Percentiles rank a stretch among this genome's conserved stretches.
phyloP scores from a whole-genome alignment of 306 rosid species.

The Arachis hypogaea region DNA sequence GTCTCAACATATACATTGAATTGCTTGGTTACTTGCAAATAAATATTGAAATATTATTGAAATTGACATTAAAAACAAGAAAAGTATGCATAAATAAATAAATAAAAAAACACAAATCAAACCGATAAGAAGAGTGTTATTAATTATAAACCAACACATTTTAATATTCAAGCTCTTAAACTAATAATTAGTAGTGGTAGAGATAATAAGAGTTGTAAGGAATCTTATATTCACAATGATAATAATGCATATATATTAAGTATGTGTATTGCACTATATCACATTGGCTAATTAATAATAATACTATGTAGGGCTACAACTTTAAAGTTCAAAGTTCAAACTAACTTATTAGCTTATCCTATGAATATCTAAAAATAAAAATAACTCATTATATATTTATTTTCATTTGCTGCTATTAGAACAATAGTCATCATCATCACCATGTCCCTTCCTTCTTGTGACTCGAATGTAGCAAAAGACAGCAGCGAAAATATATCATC shows the following conservation, averaged over 20 bases:
- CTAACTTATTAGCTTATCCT: too few relatives aligned
- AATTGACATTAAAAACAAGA: background rate
- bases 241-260: background rate
- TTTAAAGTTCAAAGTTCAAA: too few relatives aligned
- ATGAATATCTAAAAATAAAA: background rate
- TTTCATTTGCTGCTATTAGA: too few relatives aligned
- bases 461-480: conserved; percentile 84
- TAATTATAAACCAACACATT: too few relatives aligned
- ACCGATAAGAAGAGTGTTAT: too few relatives aligned
- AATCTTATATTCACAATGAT: conserved; percentile 27
- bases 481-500: conserved; percentile 57
- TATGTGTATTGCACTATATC: background rate
- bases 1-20: too few relatives aligned
- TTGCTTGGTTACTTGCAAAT: too few relatives aligned
- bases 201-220: background rate
- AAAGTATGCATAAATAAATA: too few relatives aligned
- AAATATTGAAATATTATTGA: too few relatives aligned
- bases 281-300: background rate
- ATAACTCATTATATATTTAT: conserved; percentile 12
- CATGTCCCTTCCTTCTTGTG: conserved; percentile 58
- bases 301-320: background rate
- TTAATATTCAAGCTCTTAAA: too few relatives aligned
- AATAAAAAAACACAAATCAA: too few relatives aligned
- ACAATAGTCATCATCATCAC: background rate
- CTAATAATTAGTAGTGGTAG: too few relatives aligned